These are phyloP conservation scores for Huntiella moniliformis DNA, from an alignment of 2,329 filamentous ascomycete genomes.

Conservation along the genomic window DNA sequence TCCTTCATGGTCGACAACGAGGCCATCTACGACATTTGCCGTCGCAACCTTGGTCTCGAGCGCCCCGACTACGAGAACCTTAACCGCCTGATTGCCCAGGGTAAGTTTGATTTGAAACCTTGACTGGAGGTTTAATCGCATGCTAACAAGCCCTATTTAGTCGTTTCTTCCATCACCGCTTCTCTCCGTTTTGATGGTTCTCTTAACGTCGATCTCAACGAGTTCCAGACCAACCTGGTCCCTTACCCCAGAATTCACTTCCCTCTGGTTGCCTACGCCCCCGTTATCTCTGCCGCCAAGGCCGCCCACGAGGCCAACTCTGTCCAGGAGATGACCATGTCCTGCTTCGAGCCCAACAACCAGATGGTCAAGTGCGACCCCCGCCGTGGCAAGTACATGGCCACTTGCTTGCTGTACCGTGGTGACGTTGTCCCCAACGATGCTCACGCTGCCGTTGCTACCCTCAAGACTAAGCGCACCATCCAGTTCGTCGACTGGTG, in stretches of 20 bases:
- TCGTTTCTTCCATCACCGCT: slow-evolving; percentile 95
- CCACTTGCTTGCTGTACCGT: slow-evolving; percentile 92
- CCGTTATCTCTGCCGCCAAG: slow-evolving; percentile 87
- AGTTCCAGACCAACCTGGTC: slow-evolving; percentile 99
- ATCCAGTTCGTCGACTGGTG: slow-evolving; percentile 99
- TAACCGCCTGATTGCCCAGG: slow-evolving; percentile 95
- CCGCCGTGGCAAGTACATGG: slow-evolving; percentile 99
- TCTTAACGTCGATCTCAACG: slow-evolving; percentile 97
- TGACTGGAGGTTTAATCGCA: neutral
- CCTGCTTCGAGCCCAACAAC: slow-evolving; percentile 99
- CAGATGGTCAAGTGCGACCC: slow-evolving; percentile 99
- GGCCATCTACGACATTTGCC: slow-evolving; percentile 99
- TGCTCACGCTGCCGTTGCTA: slow-evolving; percentile 76
- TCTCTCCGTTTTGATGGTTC: slow-evolving; percentile 97
- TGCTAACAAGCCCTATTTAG: slow-evolving; percentile 28
- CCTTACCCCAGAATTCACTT: slow-evolving; percentile 99
- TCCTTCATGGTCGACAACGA: slow-evolving; percentile 99
- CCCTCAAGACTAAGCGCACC: slow-evolving; percentile 97
- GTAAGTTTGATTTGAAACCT: slow-evolving; percentile 24
- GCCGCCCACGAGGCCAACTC: slow-evolving; percentile 95
- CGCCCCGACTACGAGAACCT: slow-evolving; percentile 97
- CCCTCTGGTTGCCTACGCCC: slow-evolving; percentile 90
- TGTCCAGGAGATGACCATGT: slow-evolving; percentile 95
- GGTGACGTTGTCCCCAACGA: slow-evolving; percentile 97
- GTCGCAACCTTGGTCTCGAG: slow-evolving; percentile 90